These are phyloP conservation scores for Phytophthora pisi DNA, from an alignment of 352 stramenopile genomes.

Conservation along the genomic window DNA sequence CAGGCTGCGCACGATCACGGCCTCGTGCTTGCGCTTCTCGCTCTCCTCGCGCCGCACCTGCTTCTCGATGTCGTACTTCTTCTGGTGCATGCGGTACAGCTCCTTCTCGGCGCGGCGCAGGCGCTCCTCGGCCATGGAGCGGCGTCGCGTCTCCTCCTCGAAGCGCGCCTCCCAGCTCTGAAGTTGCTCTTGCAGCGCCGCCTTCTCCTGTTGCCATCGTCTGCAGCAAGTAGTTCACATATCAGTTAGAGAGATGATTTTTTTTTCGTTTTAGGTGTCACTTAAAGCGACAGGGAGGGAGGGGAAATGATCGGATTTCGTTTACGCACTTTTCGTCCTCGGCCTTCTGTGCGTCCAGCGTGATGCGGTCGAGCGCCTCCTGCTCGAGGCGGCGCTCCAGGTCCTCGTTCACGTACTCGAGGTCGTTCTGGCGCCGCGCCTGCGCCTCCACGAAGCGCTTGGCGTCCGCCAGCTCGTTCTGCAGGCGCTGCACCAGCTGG, in stretches of 20 bases:
- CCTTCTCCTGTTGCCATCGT: conserved; percentile 73
- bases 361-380: conserved; percentile 84
- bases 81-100: conserved; percentile 90
- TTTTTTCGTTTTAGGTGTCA: not conserved
- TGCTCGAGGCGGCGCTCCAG: conserved; percentile 82
- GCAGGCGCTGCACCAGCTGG: conserved; percentile 81
- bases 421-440: conserved; percentile 80
- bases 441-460: conserved; percentile 87
- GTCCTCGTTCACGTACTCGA: conserved; percentile 90
- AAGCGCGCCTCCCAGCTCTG: conserved; percentile 74
- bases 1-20: conserved; percentile 80
- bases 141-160: conserved; percentile 75
- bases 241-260: conserved; percentile 1
- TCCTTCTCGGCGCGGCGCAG: conserved; percentile 86
- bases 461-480: conserved; percentile 84
- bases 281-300: conserved; percentile 12
- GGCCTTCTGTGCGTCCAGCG: conserved; percentile 79
- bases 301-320: not conserved
- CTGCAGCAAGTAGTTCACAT: conserved; percentile 24
- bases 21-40: conserved; percentile 88
- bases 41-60: conserved; percentile 81
- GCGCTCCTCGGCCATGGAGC: conserved; percentile 77
- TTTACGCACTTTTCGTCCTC: conserved; percentile 78
- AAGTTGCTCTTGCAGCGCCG: conserved; percentile 62
- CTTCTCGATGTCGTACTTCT: conserved; percentile 91